phyloP scores from a whole-genome alignment of 192 early-diverging fungal species.

The Coemansia sp. region DNA sequence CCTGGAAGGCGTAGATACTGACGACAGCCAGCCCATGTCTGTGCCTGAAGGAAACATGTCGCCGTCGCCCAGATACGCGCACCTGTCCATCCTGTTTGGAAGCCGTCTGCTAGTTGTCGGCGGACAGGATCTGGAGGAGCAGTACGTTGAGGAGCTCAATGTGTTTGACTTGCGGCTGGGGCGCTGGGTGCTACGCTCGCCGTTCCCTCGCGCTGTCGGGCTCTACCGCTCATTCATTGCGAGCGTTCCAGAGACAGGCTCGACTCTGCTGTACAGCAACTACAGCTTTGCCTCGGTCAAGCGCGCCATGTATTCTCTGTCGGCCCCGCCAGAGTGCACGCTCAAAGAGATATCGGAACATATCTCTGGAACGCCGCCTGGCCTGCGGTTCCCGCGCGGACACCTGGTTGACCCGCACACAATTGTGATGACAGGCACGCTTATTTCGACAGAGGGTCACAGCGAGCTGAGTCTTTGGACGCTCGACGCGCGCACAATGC shows the following conservation, averaged over 20 bases:
- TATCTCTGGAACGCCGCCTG: slow-evolving; percentile 72
- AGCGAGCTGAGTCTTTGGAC: slow-evolving; percentile 77
- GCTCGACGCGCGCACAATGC: slow-evolving; percentile 60
- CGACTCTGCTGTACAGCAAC: slow-evolving; percentile 73
- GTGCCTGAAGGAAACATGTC: slow-evolving; percentile 42
- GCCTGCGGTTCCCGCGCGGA: slow-evolving; percentile 76
- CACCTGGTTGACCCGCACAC: slow-evolving; percentile 69
- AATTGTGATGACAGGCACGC: slow-evolving; percentile 71
- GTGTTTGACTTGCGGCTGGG: slow-evolving; percentile 72
- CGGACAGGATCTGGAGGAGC: slow-evolving; percentile 76
- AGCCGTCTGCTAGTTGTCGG: slow-evolving; percentile 69
- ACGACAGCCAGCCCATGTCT: not conserved
- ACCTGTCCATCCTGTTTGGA: slow-evolving; percentile 68
- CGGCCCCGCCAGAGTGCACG: slow-evolving; percentile 60
- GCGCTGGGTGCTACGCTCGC: slow-evolving; percentile 66
- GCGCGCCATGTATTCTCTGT: slow-evolving; percentile 72
- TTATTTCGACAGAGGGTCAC: slow-evolving; percentile 63
- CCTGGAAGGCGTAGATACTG: slow-evolving; percentile 12
- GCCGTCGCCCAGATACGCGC: slow-evolving; percentile 76
- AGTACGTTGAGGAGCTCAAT: slow-evolving; percentile 78
- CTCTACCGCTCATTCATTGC: slow-evolving; percentile 78
- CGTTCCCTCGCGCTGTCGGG: slow-evolving; percentile 74
- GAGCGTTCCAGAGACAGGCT: slow-evolving; percentile 60
- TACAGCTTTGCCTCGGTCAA: slow-evolving; percentile 74
- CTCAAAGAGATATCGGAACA: slow-evolving; percentile 70